Evolutionary conservation across 1,284 basidiomycete species (phyloP).

Genomic region (Exobasidium rhododendri): DNA sequence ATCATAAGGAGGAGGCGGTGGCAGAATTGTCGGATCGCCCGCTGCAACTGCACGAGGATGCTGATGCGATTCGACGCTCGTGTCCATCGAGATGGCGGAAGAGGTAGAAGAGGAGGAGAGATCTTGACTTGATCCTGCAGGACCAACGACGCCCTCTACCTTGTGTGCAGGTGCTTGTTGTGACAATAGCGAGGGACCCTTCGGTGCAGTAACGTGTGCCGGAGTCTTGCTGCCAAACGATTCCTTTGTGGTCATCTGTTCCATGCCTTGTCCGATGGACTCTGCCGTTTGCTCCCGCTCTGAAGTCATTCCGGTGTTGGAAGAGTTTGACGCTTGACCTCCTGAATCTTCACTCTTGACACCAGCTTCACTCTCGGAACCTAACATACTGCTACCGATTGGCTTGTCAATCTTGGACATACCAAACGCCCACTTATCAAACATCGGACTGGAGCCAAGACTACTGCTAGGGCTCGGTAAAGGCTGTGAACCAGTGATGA

Average conservation of each 20-base stretch:
- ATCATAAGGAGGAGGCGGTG: conserved; percentile 62
- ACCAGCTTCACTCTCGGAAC: conserved; percentile 34
- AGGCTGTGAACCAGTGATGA: conserved; percentile 91
- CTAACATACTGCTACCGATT: conserved; percentile 28
- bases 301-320: conserved; percentile 15
- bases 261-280: conserved; percentile 61
- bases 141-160: neutral
- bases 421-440: conserved; percentile 86
- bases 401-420: conserved; percentile 67
- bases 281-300: conserved; percentile 61
- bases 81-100: conserved; percentile 37
- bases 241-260: conserved; percentile 65
- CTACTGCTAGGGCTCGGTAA: conserved; percentile 73
- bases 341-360: conserved; percentile 24
- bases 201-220: conserved; percentile 55
- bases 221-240: conserved; percentile 63
- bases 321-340: conserved; percentile 18
- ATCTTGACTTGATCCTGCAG: conserved; percentile 13
- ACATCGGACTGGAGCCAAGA: conserved; percentile 72
- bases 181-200: conserved; percentile 75
- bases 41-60: conserved; percentile 58
- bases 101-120: conserved; percentile 21
- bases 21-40: conserved; percentile 60
- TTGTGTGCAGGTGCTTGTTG: conserved; percentile 63
- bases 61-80: conserved; percentile 13